phyloP scores from a whole-genome alignment of 768 basidiomycete species.

The Cubamyces sp. region DNA sequence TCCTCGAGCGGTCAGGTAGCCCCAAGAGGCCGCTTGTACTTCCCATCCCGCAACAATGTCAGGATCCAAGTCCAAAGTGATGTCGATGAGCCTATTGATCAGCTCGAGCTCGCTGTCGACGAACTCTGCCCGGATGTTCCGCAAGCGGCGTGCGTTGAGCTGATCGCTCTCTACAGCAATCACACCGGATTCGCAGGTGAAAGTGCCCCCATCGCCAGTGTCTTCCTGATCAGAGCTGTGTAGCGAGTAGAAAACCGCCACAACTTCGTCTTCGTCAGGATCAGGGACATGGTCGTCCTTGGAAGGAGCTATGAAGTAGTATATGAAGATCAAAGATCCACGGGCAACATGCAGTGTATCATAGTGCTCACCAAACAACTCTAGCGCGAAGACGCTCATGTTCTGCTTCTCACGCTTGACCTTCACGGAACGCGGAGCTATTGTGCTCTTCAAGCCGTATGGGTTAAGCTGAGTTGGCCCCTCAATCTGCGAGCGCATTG shows the following conservation, averaged over 20 bases:
- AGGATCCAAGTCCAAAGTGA: slow-evolving; percentile 79
- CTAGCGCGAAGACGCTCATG: slow-evolving; percentile 82
- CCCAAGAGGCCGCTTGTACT: slow-evolving; percentile 87
- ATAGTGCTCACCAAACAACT: slow-evolving; percentile 77
- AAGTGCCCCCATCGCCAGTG: slow-evolving; percentile 43
- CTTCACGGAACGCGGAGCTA: slow-evolving; percentile 43
- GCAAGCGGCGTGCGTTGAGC: slow-evolving; percentile 46
- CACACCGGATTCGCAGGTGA: slow-evolving; percentile 47
- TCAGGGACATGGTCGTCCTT: slow-evolving; percentile 62
- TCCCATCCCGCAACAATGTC: slow-evolving; percentile 96
- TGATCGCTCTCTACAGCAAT: slow-evolving; percentile 53
- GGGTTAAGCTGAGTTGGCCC: slow-evolving; percentile 77
- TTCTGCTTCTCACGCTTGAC: slow-evolving; percentile 62
- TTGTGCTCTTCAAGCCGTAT: slow-evolving; percentile 68
- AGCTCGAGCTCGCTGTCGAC: slow-evolving; percentile 78
- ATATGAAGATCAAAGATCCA: background rate
- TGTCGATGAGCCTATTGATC: slow-evolving; percentile 75
- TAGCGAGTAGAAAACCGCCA: slow-evolving; percentile 74
- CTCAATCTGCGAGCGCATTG: slow-evolving; percentile 50
- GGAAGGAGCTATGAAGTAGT: slow-evolving; percentile 54
- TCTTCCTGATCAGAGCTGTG: slow-evolving; percentile 49
- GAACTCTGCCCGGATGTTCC: slow-evolving; percentile 50
- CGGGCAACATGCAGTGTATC: background rate
- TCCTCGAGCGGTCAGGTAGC: slow-evolving; percentile 78
- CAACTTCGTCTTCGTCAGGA: slow-evolving; percentile 65